phyloP scores from a whole-genome alignment of 192 early-diverging fungal species.

The Backusella australiensis region DNA sequence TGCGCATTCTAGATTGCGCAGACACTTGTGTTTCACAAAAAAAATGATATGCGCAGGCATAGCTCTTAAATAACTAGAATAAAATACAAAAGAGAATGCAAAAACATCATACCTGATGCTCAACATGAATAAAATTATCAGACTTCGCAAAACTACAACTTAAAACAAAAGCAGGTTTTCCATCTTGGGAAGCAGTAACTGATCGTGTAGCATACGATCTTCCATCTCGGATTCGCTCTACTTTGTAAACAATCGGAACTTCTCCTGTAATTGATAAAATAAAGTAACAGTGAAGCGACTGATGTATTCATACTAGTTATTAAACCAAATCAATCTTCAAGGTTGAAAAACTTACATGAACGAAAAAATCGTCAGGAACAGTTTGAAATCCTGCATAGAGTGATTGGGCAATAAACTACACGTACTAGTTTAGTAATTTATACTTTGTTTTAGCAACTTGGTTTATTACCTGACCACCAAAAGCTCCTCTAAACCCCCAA shows the following conservation, averaged over 20 bases:
- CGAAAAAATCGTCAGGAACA: background rate
- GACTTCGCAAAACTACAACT: background rate
- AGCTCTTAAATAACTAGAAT: too few relatives aligned
- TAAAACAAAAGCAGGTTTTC: background rate
- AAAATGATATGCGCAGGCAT: too few relatives aligned
- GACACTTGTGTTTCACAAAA: background rate
- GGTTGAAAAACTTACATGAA: background rate
- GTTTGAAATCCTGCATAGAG: slow-evolving; percentile 1
- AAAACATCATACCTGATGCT: background rate
- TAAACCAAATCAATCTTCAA: background rate
- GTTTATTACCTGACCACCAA: background rate
- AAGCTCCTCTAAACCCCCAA: background rate
- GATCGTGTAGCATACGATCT: background rate
- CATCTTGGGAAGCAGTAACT: background rate
- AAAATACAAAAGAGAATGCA: too few relatives aligned
- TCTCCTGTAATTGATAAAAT: background rate
- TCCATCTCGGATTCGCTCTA: background rate
- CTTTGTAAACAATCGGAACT: background rate
- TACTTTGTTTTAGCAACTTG: background rate
- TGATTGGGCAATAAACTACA: background rate
- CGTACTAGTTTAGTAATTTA: background rate
- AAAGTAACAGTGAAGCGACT: background rate
- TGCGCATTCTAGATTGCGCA: background rate
- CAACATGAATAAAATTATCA: background rate
- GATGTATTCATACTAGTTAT: background rate